Evolutionary conservation across 805 yeast genomes (phyloP), one percentile per base, ranked within the genome.

Genomic region (Candida maesae): DNA sequence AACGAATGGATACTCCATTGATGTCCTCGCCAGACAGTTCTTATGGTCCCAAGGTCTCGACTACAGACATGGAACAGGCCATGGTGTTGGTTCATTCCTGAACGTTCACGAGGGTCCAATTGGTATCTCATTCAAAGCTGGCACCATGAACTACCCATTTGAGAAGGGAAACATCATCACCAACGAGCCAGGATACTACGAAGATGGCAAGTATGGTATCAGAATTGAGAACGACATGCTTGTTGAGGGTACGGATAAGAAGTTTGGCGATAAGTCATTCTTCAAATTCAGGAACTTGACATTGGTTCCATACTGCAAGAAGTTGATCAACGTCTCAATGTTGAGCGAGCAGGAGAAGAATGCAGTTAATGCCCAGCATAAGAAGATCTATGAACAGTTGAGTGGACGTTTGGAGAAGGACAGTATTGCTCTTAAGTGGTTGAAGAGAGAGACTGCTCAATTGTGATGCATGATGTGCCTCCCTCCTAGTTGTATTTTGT

Each of bases 71-170:
- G 98, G 99, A 9, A 88, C 98, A 0, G 96, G 98, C 2, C 99
- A 93, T 63, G 99, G 99, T 5, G 84, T 93, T n/a, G 98, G 96
- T 2, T 74, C 90, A 16, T 91, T 74, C 59, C 77, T 95, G 34
- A 83, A 84, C 60, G 98, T 93, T 14, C 99, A 93, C 60, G 96
- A 95, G 57, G 93, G 95, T 0, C 98, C 98, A 1, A 74, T 91
- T 41, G 95, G 90, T 13, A 79, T 93, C 45, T 86, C 84, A 44
- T 67, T 61, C 57, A 69, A 71, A 53, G 63, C 68, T 19, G 66
- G 72, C 13, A 64, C 75, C 19, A 64, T 68, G 25, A 68, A 74
- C 9, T 74, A 72, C 33, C 79, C 88, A 6, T 60, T 75, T 35
- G 63, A 70, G 40, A 68, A 69, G 12, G 97, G 97, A 5, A 86